A percentile compares a stretch with the other conserved stretches of the same genome.
Conservation (phyloP, 495 filamentous ascomycete genomes). For the Xylaria grammica region DNA sequence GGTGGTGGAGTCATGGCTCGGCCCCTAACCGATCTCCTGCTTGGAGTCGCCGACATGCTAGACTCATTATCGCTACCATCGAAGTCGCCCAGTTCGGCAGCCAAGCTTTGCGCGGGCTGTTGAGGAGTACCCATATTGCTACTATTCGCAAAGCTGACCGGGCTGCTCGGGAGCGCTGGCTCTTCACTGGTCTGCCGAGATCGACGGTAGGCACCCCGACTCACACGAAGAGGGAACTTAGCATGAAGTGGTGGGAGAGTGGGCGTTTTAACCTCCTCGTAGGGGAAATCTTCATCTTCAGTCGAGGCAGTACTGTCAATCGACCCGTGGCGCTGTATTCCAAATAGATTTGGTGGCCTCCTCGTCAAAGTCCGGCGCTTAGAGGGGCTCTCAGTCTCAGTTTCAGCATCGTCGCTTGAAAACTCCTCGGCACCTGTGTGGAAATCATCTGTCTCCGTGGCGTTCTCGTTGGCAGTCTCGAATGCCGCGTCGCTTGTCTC, state of each 20-base stretch:
- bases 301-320: slow-evolving; percentile 90
- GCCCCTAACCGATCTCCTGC: slow-evolving; percentile 52
- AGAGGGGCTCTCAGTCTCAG: slow-evolving; percentile 79
- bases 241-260: slow-evolving; percentile 63
- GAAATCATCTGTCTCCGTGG: slow-evolving; percentile 91
- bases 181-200: slow-evolving; percentile 72
- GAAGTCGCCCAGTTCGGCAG: slow-evolving; percentile 84
- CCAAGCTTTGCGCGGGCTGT: slow-evolving; percentile 76
- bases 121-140: slow-evolving; percentile 56
- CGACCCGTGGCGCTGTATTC: slow-evolving; percentile 59
- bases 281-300: slow-evolving; percentile 70
- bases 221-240: slow-evolving; percentile 71
- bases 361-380: slow-evolving; percentile 47
- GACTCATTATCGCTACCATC: slow-evolving; percentile 69
- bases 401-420: slow-evolving; percentile 79
- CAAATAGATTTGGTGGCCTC: slow-evolving; percentile 38
- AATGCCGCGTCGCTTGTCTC: slow-evolving; percentile 86
- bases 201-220: slow-evolving; percentile 64
- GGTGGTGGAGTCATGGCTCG: slow-evolving; percentile 57
- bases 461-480: slow-evolving; percentile 82
- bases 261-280: slow-evolving; percentile 59
- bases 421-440: slow-evolving; percentile 87
- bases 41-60: slow-evolving; percentile 46
- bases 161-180: slow-evolving; percentile 53
- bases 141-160: slow-evolving; percentile 60